Evolutionary conservation across 176 grass and related monocot species (phyloP).

Genomic region (Areca catechu): DNA sequence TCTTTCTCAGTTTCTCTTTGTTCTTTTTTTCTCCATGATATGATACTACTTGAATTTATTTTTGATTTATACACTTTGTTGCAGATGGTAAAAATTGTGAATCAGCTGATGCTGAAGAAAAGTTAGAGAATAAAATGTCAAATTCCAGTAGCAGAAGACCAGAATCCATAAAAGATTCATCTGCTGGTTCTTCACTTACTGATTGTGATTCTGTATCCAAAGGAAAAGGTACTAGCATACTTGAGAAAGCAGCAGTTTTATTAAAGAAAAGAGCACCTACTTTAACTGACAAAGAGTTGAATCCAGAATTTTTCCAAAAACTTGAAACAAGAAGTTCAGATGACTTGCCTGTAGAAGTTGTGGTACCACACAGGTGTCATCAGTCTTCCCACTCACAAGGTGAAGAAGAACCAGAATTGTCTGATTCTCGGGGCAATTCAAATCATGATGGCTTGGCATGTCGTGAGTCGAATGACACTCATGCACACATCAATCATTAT

Average conservation of each 20-base stretch:
- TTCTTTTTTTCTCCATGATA: no score
- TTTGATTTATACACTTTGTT: constrained; percentile 8
- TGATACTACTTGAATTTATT: neutral
- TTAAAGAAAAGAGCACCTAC: constrained; percentile 70
- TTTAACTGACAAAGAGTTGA: constrained; percentile 73
- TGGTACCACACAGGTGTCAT: constrained; percentile 42
- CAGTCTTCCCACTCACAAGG: constrained; percentile 41
- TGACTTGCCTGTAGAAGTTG: constrained; percentile 81
- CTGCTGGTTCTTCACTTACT: constrained; percentile 42
- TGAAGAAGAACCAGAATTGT: constrained; percentile 45
- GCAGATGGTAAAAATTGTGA: constrained; percentile 59
- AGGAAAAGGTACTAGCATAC: constrained; percentile 42
- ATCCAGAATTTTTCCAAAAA: constrained; percentile 91
- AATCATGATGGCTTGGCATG: constrained; percentile 38
- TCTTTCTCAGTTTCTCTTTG: neutral
- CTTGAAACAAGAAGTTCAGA: constrained; percentile 67
- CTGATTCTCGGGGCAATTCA: constrained; percentile 36
- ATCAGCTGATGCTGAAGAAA: constrained; percentile 46
- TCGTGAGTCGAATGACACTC: constrained; percentile 33
- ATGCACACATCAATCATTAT: constrained; percentile 33
- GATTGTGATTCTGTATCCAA: constrained; percentile 38
- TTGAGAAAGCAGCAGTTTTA: constrained; percentile 70
- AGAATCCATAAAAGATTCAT: constrained; percentile 37
- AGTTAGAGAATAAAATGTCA: constrained; percentile 28
- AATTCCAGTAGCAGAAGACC: constrained; percentile 27